phyloP scores from a whole-genome alignment of 768 basidiomycete species.

The Lentinula lateritia region DNA sequence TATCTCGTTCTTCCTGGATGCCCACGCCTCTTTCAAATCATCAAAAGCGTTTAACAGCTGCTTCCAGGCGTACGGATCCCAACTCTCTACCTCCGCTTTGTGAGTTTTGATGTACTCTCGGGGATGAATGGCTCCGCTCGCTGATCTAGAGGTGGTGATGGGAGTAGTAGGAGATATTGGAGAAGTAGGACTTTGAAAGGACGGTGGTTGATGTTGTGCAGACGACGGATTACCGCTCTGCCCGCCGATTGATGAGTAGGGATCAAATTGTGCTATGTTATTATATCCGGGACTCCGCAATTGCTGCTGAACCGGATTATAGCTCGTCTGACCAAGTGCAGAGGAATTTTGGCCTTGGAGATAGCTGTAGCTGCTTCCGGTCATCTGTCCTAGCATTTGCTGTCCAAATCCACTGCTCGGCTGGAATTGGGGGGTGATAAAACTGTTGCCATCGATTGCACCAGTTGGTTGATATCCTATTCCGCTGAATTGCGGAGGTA shows the following conservation, averaged over 20 bases:
- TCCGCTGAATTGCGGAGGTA: slow-evolving; percentile 21
- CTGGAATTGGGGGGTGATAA: slow-evolving; percentile 33
- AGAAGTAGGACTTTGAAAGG: not conserved
- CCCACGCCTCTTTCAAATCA: slow-evolving; percentile 63
- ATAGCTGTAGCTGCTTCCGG: slow-evolving; percentile 19
- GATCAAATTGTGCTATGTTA: slow-evolving; percentile 43
- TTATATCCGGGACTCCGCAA: slow-evolving; percentile 38
- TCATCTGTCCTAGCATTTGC: slow-evolving; percentile 33
- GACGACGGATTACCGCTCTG: slow-evolving; percentile 6
- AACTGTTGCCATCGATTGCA: slow-evolving; percentile 18
- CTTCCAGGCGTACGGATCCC: slow-evolving; percentile 71
- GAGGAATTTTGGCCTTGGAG: slow-evolving; percentile 17
- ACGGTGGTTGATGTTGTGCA: slow-evolving; percentile 8
- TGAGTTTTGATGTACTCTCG: slow-evolving; percentile 61
- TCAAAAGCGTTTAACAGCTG: slow-evolving; percentile 62
- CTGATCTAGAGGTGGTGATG: slow-evolving; percentile 21
- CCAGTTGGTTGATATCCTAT: not conserved
- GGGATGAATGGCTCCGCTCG: slow-evolving; percentile 50
- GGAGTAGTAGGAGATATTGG: not conserved
- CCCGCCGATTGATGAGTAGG: slow-evolving; percentile 38
- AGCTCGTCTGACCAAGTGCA: slow-evolving; percentile 21
- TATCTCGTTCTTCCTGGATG: slow-evolving; percentile 49
- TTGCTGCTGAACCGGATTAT: slow-evolving; percentile 44
- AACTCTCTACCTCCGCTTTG: slow-evolving; percentile 64
- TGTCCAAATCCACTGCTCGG: slow-evolving; percentile 54